Conservation (phyloP, 2,329 filamentous ascomycete species). For the Penicillium sp. region DNA sequence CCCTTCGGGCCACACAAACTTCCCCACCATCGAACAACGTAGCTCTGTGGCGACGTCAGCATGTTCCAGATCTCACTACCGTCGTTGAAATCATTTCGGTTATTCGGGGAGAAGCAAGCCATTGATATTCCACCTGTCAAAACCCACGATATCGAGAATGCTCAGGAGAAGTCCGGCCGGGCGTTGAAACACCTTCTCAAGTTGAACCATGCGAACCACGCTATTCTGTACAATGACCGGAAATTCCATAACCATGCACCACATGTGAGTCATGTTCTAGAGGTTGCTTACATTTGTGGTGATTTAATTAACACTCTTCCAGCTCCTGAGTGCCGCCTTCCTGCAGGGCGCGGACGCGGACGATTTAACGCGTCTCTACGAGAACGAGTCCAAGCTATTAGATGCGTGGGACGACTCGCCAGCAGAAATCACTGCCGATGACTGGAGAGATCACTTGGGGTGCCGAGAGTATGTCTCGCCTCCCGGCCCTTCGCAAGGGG, state of each 20-base stretch:
- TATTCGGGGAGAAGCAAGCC: slow-evolving; percentile 25
- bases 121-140: slow-evolving; percentile 64
- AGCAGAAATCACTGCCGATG: slow-evolving; percentile 73
- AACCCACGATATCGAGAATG: slow-evolving; percentile 75
- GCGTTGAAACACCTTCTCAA: slow-evolving; percentile 87
- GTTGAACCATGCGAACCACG: slow-evolving; percentile 87
- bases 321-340: slow-evolving; percentile 80
- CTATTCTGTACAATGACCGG: slow-evolving; percentile 73
- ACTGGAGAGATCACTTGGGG: slow-evolving; percentile 85
- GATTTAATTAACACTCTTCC: slow-evolving; percentile 13
- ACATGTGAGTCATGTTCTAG: slow-evolving; percentile 53
- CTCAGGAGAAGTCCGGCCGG: slow-evolving; percentile 72
- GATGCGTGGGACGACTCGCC: slow-evolving; percentile 83
- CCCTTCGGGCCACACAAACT: slow-evolving; percentile 1
- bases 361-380: slow-evolving; percentile 78
- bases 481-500: too few species aligned
- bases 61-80: slow-evolving; percentile 26
- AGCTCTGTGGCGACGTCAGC: neutral
- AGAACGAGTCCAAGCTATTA: slow-evolving; percentile 67
- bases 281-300: neutral
- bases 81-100: slow-evolving; percentile 25
- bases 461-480: slow-evolving; percentile 57
- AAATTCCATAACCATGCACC: slow-evolving; percentile 79
- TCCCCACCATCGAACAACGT: slow-evolving; percentile 6
- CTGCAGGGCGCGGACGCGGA: slow-evolving; percentile 72